Conservation (phyloP, 257 asterid species). For the Paraleonurus japonicus region DNA sequence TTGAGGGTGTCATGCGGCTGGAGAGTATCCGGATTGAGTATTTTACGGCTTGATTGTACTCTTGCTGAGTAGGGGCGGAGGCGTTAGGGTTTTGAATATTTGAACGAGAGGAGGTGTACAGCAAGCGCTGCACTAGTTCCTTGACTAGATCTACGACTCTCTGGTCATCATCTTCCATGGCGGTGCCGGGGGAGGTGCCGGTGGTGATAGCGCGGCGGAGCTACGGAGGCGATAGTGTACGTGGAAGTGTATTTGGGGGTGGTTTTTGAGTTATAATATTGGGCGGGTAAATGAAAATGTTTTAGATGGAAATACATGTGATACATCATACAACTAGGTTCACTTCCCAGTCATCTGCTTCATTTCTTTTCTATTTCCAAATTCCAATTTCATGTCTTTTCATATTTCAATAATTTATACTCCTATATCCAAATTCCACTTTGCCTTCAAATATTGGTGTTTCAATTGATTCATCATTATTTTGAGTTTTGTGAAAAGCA, state of each 20-base stretch:
- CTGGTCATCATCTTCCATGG: constrained; percentile 67
- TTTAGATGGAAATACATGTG: constrained; percentile 12
- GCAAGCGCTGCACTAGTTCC: constrained; percentile 86
- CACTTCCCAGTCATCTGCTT: neutral
- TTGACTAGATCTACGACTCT: constrained; percentile 77
- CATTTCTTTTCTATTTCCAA: neutral
- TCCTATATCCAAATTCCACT: too few relatives aligned
- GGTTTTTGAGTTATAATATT: constrained; percentile 35
- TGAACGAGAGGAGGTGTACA: constrained; percentile 37
- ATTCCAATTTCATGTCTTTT: neutral
- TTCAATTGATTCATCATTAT: neutral
- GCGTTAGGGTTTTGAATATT: constrained; percentile 44
- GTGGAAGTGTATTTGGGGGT: constrained; percentile 17
- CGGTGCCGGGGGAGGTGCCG: constrained; percentile 26
- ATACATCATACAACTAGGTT: too few relatives aligned
- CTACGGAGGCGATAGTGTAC: constrained; percentile 26
- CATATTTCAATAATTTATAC: neutral
- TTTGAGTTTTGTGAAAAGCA: too few relatives aligned
- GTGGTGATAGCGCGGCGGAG: constrained; percentile 17
- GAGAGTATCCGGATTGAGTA: constrained; percentile 87
- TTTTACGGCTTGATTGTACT: constrained; percentile 64
- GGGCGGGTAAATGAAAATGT: constrained; percentile 52
- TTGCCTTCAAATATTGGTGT: neutral
- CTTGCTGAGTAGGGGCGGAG: constrained; percentile 36
- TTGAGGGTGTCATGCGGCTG: constrained; percentile 87